Base-by-base conservation (phyloP, 805 yeast species). In the Saturnispora mendoncae region DNA sequence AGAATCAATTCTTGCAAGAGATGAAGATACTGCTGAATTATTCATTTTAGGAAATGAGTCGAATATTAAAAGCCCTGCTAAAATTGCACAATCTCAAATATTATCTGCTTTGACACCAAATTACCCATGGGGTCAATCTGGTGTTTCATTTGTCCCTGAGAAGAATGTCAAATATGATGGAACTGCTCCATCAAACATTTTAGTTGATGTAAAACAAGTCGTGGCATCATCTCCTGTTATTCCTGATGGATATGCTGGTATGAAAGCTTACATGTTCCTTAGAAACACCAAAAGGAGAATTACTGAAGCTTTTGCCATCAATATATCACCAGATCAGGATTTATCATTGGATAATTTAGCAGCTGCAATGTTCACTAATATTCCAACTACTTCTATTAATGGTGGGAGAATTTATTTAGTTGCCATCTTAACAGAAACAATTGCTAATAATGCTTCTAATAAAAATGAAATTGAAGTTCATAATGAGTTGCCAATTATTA, bases 241-340 rank as follows among this genome's bases (percentile, higher is more conserved):
- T 43, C 87, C 87, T 19, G 72, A 74, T 40, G 84, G 83, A 2
- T 79, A 76, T 49, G 71, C 71, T 6, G 85, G 86, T 17, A 72
- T 81, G 72, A 76, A 76, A 36, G 88, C 87, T 3, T 77, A 78
- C 51, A 66, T 85, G 62, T 80, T 79, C 56, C 61, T 86, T 51
- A 66, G 94, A 55, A 80, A 77, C 46, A 67, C 73, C 23, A 71
- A 70, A 39, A 73, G 68, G 53, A 67, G 83, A 49, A 64, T 86
- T 41, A 80, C 95, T 0, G 95, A 86, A 61, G 81, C 94, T 0
- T 84, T 82, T 62, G 76, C 82, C 4, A 76, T 84, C 36, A 73
- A 74, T 46, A 74, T 86, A 34, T 66, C 69, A 39, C 67, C 80
- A 1, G 74, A 73, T 13, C 74, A 75, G 39, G 76, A 72, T 35